These are phyloP conservation scores for Scheffersomyces amazonensis DNA, from an alignment of 805 yeast genomes.

Conservation along the genomic window DNA sequence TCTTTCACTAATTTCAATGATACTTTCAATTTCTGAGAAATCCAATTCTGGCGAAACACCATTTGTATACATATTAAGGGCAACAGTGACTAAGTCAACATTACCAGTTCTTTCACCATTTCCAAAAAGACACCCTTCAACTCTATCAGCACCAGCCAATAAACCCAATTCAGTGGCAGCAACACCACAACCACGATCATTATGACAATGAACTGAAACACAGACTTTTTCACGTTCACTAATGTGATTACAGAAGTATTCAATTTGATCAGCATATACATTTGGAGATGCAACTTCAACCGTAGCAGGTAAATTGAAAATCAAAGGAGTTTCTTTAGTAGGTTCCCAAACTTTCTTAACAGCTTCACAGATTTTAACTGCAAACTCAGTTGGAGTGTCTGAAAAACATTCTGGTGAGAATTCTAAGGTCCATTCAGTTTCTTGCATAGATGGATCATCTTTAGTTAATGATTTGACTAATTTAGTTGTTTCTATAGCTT, in stretches of 20 bases:
- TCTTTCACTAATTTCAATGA: conserved; percentile 68
- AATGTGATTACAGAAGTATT: conserved; percentile 66
- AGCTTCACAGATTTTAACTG: conserved; percentile 75
- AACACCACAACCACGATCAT: conserved; percentile 81
- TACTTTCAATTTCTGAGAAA: conserved; percentile 63
- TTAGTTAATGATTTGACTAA: conserved; percentile 67
- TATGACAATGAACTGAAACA: conserved; percentile 72
- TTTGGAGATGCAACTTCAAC: conserved; percentile 77
- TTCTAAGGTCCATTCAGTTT: conserved; percentile 68
- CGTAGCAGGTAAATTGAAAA: conserved; percentile 78
- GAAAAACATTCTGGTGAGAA: conserved; percentile 79
- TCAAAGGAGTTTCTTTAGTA: conserved; percentile 67
- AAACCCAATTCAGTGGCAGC: conserved; percentile 78
- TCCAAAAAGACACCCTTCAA: conserved; percentile 80
- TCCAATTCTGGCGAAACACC: conserved; percentile 73
- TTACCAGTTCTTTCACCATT: conserved; percentile 87
- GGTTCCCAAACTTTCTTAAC: conserved; percentile 81
- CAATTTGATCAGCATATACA: conserved; percentile 77
- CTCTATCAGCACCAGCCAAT: conserved; percentile 83
- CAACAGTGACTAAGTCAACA: conserved; percentile 74
- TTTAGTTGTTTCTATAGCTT: conserved; percentile 70
- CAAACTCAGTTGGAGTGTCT: conserved; percentile 72
- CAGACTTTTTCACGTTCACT: conserved; percentile 69
- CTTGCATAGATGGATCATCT: conserved; percentile 64
- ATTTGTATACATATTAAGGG: conserved; percentile 73